Conservation (phyloP, 1,284 basidiomycete species). For the Sparassis latifolia region DNA sequence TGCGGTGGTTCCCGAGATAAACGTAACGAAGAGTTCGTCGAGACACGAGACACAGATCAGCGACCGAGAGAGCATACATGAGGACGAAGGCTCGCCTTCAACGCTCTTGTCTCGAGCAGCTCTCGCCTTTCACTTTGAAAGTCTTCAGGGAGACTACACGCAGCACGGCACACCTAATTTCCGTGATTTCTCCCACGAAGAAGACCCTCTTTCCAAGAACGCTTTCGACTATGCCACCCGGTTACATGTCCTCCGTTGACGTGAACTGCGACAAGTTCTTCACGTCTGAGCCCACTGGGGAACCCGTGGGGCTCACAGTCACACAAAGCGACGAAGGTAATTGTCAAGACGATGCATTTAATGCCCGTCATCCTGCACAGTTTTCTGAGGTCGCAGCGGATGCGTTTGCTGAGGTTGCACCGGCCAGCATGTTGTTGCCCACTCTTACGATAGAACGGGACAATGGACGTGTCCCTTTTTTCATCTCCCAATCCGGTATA, state of each 20-base stretch:
- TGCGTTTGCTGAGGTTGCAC: slow-evolving; percentile 17
- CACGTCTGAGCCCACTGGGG: slow-evolving; percentile 15
- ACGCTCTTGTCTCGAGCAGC: not conserved
- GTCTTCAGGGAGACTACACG: not conserved
- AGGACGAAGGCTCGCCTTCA: not conserved
- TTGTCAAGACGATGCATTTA: slow-evolving; percentile 10
- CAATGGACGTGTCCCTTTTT: slow-evolving; percentile 5
- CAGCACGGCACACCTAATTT: slow-evolving; percentile 19
- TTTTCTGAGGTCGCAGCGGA: slow-evolving; percentile 25
- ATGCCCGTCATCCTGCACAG: slow-evolving; percentile 23
- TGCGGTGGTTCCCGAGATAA: not conserved
- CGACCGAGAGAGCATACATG: not conserved
- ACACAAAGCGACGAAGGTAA: not conserved
- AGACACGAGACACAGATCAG: not conserved
- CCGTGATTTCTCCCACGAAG: slow-evolving; percentile 19
- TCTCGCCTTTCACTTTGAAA: not conserved
- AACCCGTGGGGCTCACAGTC: slow-evolving; percentile 12
- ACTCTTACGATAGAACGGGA: not conserved
- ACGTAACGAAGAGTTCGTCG: not conserved
- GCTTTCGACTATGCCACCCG: slow-evolving; percentile 13
- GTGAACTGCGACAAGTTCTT: slow-evolving; percentile 6
- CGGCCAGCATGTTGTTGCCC: slow-evolving; percentile 6
- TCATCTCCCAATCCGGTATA: slow-evolving; percentile 40
- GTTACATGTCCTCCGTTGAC: not conserved
- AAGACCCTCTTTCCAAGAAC: slow-evolving; percentile 17